Percentiles rank a stretch among this genome's conserved stretches.
These are phyloP conservation scores for Inga laurina DNA, from an alignment of 306 rosid genomes.

Conservation along the genomic window DNA sequence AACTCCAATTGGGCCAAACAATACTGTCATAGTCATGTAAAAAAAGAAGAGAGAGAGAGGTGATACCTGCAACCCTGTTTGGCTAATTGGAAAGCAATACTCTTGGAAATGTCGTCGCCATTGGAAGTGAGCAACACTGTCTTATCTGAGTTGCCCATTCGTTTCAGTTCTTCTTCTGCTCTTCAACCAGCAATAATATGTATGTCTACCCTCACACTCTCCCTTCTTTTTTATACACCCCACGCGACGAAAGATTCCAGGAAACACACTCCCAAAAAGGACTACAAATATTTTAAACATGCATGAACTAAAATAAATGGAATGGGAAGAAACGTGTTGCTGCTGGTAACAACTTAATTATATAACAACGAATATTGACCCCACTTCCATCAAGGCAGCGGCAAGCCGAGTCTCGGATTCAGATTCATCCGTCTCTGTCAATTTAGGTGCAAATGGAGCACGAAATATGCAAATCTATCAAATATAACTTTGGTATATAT, in stretches of 20 bases:
- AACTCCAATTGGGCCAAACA: no score
- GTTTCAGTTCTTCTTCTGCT: neutral
- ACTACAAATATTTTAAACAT: neutral
- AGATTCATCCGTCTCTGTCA: neutral
- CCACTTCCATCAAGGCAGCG: neutral
- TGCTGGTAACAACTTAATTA: neutral
- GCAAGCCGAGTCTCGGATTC: neutral
- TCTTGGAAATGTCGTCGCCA: conserved; percentile 68
- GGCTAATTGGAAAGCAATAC: conserved; percentile 70
- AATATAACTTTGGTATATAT: neutral
- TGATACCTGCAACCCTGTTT: conserved; percentile 80
- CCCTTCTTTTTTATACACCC: neutral
- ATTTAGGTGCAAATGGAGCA: neutral
- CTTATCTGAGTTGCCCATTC: conserved; percentile 44
- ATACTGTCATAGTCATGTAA: no score
- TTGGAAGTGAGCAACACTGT: conserved; percentile 67
- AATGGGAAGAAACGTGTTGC: neutral
- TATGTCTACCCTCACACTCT: neutral
- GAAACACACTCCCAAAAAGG: neutral
- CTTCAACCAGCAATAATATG: neutral
- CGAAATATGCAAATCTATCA: neutral
- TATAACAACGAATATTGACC: neutral
- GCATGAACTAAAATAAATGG: neutral
- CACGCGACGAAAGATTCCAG: neutral
- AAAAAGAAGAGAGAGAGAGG: neutral